Evolutionary conservation across 176 grass and related monocot species (phyloP).

Genomic region (Phyllostachys edulis): DNA sequence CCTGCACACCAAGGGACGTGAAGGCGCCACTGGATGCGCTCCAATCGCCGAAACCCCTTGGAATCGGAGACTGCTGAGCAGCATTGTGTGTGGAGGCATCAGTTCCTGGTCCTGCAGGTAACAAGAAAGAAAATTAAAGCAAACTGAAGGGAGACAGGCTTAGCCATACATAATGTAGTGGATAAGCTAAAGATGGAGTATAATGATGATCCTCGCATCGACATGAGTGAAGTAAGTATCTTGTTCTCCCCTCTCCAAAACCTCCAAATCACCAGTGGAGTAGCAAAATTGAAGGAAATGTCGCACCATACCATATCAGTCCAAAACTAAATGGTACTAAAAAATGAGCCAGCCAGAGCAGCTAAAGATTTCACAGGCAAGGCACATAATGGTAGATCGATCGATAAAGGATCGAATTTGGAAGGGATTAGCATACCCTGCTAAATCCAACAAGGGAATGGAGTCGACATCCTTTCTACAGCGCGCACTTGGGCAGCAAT

Average conservation of each 20-base stretch:
- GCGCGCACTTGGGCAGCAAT: background rate
- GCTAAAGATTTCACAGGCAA: background rate
- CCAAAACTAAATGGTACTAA: background rate
- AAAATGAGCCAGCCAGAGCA: background rate
- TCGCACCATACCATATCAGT: background rate
- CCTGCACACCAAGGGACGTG: background rate
- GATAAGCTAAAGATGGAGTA: background rate
- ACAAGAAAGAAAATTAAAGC: background rate
- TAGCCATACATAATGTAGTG: background rate
- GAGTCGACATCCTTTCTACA: background rate
- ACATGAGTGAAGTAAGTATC: background rate
- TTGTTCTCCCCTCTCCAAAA: background rate
- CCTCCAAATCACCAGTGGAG: background rate
- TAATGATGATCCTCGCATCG: background rate
- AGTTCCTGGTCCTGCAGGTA: conserved; percentile 13
- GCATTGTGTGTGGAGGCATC: conserved; percentile 23
- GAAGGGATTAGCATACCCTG: background rate
- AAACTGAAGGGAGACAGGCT: background rate
- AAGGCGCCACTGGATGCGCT: conserved; percentile 28
- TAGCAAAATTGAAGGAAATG: background rate
- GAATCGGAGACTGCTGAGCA: background rate
- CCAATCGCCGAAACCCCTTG: conserved; percentile 43
- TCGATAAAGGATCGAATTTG: conserved; percentile 8
- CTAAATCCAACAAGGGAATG: background rate
- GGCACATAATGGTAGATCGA: conserved; percentile 12